Percentiles rank a stretch among this genome's conserved stretches.
These are phyloP conservation scores for Cladophialophora psammophila DNA, from an alignment of 2,329 filamentous ascomycete genomes.

Conservation along the genomic window DNA sequence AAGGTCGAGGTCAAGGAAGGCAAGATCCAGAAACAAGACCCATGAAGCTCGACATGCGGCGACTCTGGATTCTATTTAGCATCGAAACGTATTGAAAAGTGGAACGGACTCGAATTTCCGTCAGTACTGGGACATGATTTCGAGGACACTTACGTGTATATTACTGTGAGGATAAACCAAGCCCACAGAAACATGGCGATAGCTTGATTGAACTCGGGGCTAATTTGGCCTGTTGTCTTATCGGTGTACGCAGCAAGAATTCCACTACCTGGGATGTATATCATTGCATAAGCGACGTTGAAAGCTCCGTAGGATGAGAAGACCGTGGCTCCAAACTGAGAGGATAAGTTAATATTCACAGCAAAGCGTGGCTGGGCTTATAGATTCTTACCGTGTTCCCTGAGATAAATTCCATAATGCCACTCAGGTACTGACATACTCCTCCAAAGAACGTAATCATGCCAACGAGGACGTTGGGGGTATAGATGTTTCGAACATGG, in stretches of 20 bases:
- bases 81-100: too few relatives aligned
- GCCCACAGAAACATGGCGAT: constrained; percentile 43
- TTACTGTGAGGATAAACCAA: constrained; percentile 44
- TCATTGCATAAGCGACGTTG: constrained; percentile 51
- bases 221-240: constrained; percentile 40
- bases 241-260: constrained; percentile 50
- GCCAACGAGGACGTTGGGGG: constrained; percentile 45
- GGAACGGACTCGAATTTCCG: background rate
- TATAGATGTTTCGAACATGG: constrained; percentile 39
- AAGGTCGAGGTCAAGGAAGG: constrained; percentile 41
- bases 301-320: constrained; percentile 52
- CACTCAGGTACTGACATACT: constrained; percentile 41
- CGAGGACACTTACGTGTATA: constrained; percentile 34
- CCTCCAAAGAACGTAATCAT: constrained; percentile 51
- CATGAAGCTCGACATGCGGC: constrained; percentile 41
- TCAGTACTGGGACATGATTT: background rate
- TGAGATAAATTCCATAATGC: constrained; percentile 42
- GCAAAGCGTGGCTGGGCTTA: background rate
- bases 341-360: background rate
- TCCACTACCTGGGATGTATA: constrained; percentile 49
- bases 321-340: constrained; percentile 48
- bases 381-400: constrained; percentile 36
- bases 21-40: constrained; percentile 40
- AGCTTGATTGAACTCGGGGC: constrained; percentile 41
- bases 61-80: constrained; percentile 17